Evolutionary conservation across 139 green algal genomes (phyloP).

Genomic region (Chlamydomonas sphaeroides): DNA sequence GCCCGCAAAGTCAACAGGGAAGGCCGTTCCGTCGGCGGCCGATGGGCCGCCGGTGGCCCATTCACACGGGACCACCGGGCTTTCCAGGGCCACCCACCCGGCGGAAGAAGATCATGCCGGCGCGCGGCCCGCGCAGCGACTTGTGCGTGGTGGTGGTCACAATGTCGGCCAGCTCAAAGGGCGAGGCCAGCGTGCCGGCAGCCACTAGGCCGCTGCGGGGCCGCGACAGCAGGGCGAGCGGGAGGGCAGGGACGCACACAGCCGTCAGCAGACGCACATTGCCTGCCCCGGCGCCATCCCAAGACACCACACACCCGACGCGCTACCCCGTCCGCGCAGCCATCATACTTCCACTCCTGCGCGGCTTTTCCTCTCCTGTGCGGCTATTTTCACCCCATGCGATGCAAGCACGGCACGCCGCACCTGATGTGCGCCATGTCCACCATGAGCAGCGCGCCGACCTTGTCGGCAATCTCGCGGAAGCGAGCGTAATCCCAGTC

Average conservation of each 20-base stretch:
- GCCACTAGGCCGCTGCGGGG: conserved; percentile 79
- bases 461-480: conserved; percentile 88
- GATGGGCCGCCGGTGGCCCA: not conserved
- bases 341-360: too few relatives aligned
- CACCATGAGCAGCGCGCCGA: conserved; percentile 67
- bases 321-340: too few relatives aligned
- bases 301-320: too few relatives aligned
- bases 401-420: not conserved
- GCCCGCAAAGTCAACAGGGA: too few relatives aligned
- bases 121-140: conserved; percentile 87
- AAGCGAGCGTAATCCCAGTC: conserved; percentile 85
- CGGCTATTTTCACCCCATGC: not conserved
- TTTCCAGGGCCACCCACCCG: conserved; percentile 77
- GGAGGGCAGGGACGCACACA: too few relatives aligned
- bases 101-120: conserved; percentile 99
- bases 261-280: too few relatives aligned
- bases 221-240: too few relatives aligned
- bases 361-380: too few relatives aligned
- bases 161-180: conserved; percentile 95
- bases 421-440: conserved; percentile 99
- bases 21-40: too few relatives aligned
- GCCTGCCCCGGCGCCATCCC: too few relatives aligned
- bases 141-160: conserved; percentile 99
- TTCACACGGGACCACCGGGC: too few relatives aligned
- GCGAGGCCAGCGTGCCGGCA: conserved; percentile 81